These are phyloP conservation scores for Tetrahymena borealis DNA, from an alignment of 73 alveolate species.

Conservation along the genomic window DNA sequence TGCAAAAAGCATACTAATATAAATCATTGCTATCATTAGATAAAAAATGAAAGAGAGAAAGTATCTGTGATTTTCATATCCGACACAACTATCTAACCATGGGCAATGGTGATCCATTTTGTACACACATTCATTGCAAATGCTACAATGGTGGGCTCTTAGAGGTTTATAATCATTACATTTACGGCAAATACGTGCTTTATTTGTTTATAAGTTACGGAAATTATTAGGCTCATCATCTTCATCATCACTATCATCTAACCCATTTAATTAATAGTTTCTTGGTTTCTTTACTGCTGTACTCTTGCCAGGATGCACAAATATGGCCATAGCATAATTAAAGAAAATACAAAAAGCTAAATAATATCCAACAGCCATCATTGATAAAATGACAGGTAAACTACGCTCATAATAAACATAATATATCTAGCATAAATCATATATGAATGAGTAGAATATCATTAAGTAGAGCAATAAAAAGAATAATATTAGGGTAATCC, in stretches of 20 bases:
- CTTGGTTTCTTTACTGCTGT: neutral
- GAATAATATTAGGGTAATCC: neutral
- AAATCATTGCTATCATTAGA: slow-evolving; percentile 5
- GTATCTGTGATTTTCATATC: slow-evolving; percentile 59
- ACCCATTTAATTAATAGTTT: neutral
- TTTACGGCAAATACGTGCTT: slow-evolving; percentile 6
- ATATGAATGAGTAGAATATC: neutral
- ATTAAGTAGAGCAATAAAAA: neutral
- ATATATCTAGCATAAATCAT: neutral
- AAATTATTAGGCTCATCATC: neutral
- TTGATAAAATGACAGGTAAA: neutral
- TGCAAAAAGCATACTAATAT: neutral
- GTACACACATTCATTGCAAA: slow-evolving; percentile 56
- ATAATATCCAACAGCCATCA: neutral
- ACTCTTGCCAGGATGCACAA: neutral
- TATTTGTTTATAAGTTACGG: neutral
- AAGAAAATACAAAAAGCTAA: neutral
- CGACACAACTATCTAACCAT: slow-evolving; percentile 79
- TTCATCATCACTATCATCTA: neutral
- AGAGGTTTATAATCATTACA: slow-evolving; percentile 67
- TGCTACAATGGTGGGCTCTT: slow-evolving; percentile 76
- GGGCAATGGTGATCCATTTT: slow-evolving; percentile 81
- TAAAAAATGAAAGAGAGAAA: slow-evolving; percentile 20
- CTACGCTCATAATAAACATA: neutral
- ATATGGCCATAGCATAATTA: neutral